Evolutionary conservation across 2,329 filamentous ascomycete genomes (phyloP), one percentile per base, ranked within the genome.

Genomic region (Xylaria digitata): DNA sequence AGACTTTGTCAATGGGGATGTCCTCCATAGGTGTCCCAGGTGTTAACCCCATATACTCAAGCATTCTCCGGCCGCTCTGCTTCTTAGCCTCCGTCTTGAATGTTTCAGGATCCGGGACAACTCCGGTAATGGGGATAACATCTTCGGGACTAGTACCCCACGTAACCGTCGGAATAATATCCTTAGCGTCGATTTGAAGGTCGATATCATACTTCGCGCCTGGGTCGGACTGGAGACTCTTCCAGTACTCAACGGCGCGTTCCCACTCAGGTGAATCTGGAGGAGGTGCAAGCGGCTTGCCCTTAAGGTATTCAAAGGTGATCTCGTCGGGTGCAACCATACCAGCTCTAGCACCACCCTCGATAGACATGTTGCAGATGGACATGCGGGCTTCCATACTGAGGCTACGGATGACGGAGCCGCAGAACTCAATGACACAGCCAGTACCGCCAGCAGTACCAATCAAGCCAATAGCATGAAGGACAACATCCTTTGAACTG

Each of bases 311-410:
- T 72, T 97, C 93, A 74, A 97, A 97, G 32, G 96, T 98, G 65
- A 85, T 92, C 77, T 97, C 91, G 76, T 99, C 96, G 5, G 96
- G 96, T 9, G 96, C 96, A 66, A 99, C 90, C 94, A 99, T 97
- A 72, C 96, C 96, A 67, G 95, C 95, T 82, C 96, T 88, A 54
- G 96, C 96, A 81, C 96, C 96, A 73, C 87, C 96, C 84, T 99
- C 96, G 74, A 98, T 97, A 15, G 94, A 94, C 96, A 98, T 98
- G 84, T 99, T 99, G 85, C 96, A 98, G 79, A 99, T 97, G 70
- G 94, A 97, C 96, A 99, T 98, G 73, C 96, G 90, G 49, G 95
- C 96, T 82, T 98, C 96, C 88, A 99, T 97, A 81, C 93, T 97
- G 74, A 98, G 85, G 68, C 82, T 83, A 73, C 93, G 90, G 78